Conservation (phyloP, 129 eudicot species). For the Daucus carota region DNA sequence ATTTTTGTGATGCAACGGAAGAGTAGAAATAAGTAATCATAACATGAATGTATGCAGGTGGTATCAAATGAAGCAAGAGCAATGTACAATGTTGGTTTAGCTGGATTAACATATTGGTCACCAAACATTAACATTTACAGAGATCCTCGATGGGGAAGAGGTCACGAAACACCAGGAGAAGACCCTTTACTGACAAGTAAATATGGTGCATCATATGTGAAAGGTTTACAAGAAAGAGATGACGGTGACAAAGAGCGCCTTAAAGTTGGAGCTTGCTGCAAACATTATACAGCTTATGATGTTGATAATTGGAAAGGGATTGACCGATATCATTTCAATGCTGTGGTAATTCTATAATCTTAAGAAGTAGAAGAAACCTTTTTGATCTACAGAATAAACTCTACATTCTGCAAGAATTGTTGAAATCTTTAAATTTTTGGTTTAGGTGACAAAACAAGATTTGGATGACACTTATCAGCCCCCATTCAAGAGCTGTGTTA, state of each 20-base stretch:
- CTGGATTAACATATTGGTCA: constrained; percentile 91
- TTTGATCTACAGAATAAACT: not conserved
- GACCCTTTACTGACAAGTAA: constrained; percentile 77
- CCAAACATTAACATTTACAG: constrained; percentile 90
- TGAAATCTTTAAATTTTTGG: not conserved
- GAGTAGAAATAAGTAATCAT: not conserved
- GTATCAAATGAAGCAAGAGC: constrained; percentile 97
- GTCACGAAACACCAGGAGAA: constrained; percentile 98
- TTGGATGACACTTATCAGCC: constrained; percentile 91
- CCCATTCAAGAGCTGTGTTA: constrained; percentile 90
- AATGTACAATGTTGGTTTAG: constrained; percentile 93
- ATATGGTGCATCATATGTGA: constrained; percentile 65
- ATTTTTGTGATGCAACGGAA: not conserved
- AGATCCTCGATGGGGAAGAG: constrained; percentile 99
- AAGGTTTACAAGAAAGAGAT: constrained; percentile 72
- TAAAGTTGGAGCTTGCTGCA: constrained; percentile 94
- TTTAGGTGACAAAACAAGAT: constrained; percentile 82
- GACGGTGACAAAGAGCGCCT: constrained; percentile 67
- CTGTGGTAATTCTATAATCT: constrained; percentile 45
- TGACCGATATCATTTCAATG: constrained; percentile 67
- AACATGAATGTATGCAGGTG: constrained; percentile 45
- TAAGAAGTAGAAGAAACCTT: not conserved
- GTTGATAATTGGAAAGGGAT: constrained; percentile 91
- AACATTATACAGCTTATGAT: constrained; percentile 96
- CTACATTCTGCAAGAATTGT: not conserved